Evolutionary conservation across 345 rosid genomes (phyloP).

Genomic region (Psidium friedrichsthalianum): DNA sequence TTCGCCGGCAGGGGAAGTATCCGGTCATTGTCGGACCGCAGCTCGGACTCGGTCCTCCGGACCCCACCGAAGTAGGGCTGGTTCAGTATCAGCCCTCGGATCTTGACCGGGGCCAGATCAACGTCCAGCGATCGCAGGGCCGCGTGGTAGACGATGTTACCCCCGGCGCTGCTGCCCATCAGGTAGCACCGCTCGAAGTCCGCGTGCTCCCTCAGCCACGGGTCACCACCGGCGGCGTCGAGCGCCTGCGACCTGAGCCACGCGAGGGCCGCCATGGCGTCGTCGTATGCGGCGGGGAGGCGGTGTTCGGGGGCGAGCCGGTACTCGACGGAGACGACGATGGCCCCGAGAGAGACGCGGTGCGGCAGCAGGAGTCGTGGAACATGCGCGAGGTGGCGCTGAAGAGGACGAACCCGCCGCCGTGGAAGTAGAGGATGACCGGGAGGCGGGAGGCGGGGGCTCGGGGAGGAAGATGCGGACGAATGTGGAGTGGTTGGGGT

Average conservation of each 20-base stretch:
- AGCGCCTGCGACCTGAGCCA: constrained; percentile 67
- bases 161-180: constrained; percentile 69
- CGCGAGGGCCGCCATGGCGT: constrained; percentile 47
- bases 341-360: constrained; percentile 34
- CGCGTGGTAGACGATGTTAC: constrained; percentile 59
- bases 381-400: constrained; percentile 30
- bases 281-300: constrained; percentile 89
- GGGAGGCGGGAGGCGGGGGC: constrained; percentile 38
- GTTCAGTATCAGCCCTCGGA: constrained; percentile 56
- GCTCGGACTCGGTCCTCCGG: constrained; percentile 49
- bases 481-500: constrained; percentile 13
- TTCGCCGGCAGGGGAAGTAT: constrained; percentile 40
- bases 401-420: constrained; percentile 62
- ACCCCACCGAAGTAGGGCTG: constrained; percentile 63
- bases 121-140: constrained; percentile 32
- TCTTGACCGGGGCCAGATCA: constrained; percentile 36
- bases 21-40: constrained; percentile 28
- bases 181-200: constrained; percentile 56
- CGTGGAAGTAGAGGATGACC: constrained; percentile 53
- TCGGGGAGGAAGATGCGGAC: constrained; percentile 45
- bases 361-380: constrained; percentile 38
- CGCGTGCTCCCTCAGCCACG: constrained; percentile 48
- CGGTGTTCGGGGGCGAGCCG: constrained; percentile 91
- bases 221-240: constrained; percentile 20
- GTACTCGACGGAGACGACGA: constrained; percentile 66